Percentiles rank a stretch among this genome's conserved stretches.
Evolutionary conservation across 192 early-diverging fungal genomes (phyloP).

Genomic region (Chytriomyces confervae): DNA sequence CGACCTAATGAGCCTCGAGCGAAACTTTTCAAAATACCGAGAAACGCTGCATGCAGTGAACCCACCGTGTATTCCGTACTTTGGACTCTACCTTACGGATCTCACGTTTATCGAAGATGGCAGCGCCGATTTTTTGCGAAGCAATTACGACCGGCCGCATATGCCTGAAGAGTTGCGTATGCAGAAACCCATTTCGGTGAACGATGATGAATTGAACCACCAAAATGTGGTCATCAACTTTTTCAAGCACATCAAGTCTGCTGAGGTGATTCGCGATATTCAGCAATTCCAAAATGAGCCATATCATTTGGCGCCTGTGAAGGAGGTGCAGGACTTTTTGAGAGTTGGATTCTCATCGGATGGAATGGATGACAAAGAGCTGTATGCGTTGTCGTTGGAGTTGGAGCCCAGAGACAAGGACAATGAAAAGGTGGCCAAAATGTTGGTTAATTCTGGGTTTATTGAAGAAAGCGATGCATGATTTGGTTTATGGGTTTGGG

Average conservation of each 20-base stretch:
- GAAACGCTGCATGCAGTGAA: constrained; percentile 76
- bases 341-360: constrained; percentile 29
- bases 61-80: constrained; percentile 66
- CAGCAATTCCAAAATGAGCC: constrained; percentile 84
- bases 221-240: constrained; percentile 76
- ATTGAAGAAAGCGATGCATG: constrained; percentile 27
- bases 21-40: constrained; percentile 82
- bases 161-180: neutral
- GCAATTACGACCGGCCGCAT: constrained; percentile 29
- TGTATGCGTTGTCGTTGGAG: constrained; percentile 78
- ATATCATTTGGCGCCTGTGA: constrained; percentile 75
- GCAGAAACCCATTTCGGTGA: neutral
- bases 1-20: constrained; percentile 75
- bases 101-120: constrained; percentile 88
- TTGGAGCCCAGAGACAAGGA: constrained; percentile 76
- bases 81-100: constrained; percentile 81
- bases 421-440: constrained; percentile 52
- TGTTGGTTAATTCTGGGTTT: constrained; percentile 48
- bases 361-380: constrained; percentile 71
- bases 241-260: constrained; percentile 81
- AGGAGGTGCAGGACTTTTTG: constrained; percentile 76
- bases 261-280: constrained; percentile 80
- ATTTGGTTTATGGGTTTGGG: no score
- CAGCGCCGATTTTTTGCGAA: constrained; percentile 17
- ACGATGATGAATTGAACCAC: neutral